phyloP scores from a whole-genome alignment of 192 early-diverging fungal genomes.

The Rhizophagus sp. region DNA sequence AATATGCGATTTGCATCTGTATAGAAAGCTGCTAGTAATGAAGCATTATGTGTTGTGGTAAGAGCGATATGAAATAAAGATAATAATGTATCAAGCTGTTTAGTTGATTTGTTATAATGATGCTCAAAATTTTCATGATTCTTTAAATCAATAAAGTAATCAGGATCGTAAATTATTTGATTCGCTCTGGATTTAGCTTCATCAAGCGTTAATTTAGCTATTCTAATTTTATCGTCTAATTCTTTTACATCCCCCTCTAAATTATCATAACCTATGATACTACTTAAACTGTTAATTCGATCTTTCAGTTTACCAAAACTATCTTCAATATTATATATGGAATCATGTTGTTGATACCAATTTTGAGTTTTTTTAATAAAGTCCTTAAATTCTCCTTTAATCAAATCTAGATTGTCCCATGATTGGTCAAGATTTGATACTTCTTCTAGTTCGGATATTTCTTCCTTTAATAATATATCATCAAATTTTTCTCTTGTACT shows the following conservation, averaged over 20 bases:
- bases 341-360: conserved; percentile 12
- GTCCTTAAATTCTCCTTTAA: background rate
- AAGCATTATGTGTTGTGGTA: conserved; percentile 22
- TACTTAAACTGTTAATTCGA: conserved; percentile 14
- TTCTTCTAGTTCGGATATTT: conserved; percentile 18
- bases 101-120: background rate
- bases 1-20: conserved; percentile 19
- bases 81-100: background rate
- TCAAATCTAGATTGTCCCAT: conserved; percentile 6
- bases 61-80: conserved; percentile 10
- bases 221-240: conserved; percentile 12
- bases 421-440: background rate
- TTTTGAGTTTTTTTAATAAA: background rate
- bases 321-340: conserved; percentile 12
- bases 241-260: conserved; percentile 18
- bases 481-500: background rate
- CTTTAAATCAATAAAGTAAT: background rate
- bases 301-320: background rate
- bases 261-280: conserved; percentile 2
- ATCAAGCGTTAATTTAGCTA: background rate
- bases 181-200: background rate
- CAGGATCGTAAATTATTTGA: background rate
- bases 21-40: conserved; percentile 21
- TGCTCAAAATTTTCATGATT: conserved; percentile 23
- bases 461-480: conserved; percentile 15